phyloP scores from a whole-genome alignment of 192 early-diverging fungal genomes.

The Chytriomyces sp. region DNA sequence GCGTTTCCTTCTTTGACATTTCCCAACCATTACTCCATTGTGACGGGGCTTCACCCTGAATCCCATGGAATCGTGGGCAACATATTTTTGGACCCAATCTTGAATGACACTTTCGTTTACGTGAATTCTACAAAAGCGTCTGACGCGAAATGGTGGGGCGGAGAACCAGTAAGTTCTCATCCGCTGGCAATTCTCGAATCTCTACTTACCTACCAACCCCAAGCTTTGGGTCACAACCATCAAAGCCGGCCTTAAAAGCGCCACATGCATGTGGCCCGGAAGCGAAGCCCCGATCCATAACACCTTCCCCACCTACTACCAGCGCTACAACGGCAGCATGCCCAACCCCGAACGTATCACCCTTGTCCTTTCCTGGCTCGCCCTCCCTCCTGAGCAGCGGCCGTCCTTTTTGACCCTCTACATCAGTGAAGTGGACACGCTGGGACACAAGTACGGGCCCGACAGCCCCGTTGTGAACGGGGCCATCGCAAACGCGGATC shows the following conservation, averaged over 20 bases:
- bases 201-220: not conserved
- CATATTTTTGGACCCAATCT: slow-evolving; percentile 78
- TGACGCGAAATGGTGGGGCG: slow-evolving; percentile 83
- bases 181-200: not conserved
- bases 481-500: slow-evolving; percentile 57
- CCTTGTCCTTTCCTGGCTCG: slow-evolving; percentile 74
- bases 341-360: slow-evolving; percentile 59
- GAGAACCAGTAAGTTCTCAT: slow-evolving; percentile 70
- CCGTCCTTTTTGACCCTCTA: slow-evolving; percentile 80
- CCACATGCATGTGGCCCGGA: slow-evolving; percentile 88
- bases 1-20: slow-evolving; percentile 83
- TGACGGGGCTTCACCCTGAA: slow-evolving; percentile 88
- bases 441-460: slow-evolving; percentile 75
- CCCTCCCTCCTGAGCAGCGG: slow-evolving; percentile 65
- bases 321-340: slow-evolving; percentile 53
- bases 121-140: slow-evolving; percentile 60
- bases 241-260: slow-evolving; percentile 67
- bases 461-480: slow-evolving; percentile 64
- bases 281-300: slow-evolving; percentile 60
- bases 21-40: slow-evolving; percentile 91
- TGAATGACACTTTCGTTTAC: slow-evolving; percentile 79
- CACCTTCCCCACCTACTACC: slow-evolving; percentile 65
- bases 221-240: slow-evolving; percentile 83
- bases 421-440: slow-evolving; percentile 76
- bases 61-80: slow-evolving; percentile 89